Conservation (phyloP, 768 basidiomycete species). For the Serendipita sp. region DNA sequence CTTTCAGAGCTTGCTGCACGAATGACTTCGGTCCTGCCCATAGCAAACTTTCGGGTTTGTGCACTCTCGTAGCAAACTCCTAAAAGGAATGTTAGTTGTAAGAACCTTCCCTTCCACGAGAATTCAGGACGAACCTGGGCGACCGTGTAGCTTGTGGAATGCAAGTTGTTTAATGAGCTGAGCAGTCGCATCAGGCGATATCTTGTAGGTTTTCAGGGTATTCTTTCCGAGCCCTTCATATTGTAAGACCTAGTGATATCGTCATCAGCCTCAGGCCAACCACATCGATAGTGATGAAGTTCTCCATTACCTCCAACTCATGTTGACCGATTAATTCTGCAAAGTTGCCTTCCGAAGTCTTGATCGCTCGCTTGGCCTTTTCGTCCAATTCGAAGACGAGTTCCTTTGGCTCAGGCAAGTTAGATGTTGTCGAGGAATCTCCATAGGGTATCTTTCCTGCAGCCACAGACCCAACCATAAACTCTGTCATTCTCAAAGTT, state of each 20-base stretch:
- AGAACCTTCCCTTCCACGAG: too few species aligned
- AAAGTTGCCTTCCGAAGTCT: constrained; percentile 46
- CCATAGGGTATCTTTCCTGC: constrained; percentile 64
- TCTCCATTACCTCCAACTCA: constrained; percentile 47
- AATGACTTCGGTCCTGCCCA: constrained; percentile 90
- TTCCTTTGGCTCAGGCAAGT: constrained; percentile 45
- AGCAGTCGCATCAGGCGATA: constrained; percentile 86
- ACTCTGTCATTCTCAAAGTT: constrained; percentile 90
- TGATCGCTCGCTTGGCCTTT: constrained; percentile 34
- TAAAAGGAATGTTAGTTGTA: constrained; percentile 28
- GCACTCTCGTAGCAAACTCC: constrained; percentile 84
- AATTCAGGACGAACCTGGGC: constrained; percentile 15
- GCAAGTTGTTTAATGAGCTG: constrained; percentile 95
- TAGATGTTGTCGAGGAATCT: constrained; percentile 18
- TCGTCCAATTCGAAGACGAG: constrained; percentile 53
- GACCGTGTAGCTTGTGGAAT: constrained; percentile 55
- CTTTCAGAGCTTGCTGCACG: constrained; percentile 68
- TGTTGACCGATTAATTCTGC: constrained; percentile 60
- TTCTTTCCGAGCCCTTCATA: constrained; percentile 83
- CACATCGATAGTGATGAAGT: constrained; percentile 8
- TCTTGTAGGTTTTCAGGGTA: constrained; percentile 62
- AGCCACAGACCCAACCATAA: constrained; percentile 60
- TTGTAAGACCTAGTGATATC: constrained; percentile 41
- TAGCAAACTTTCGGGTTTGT: constrained; percentile 83
- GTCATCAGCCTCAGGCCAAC: neutral